phyloP scores from a whole-genome alignment of 371 early-diverging fungal genomes.

The Phascolomyces articulosus region DNA sequence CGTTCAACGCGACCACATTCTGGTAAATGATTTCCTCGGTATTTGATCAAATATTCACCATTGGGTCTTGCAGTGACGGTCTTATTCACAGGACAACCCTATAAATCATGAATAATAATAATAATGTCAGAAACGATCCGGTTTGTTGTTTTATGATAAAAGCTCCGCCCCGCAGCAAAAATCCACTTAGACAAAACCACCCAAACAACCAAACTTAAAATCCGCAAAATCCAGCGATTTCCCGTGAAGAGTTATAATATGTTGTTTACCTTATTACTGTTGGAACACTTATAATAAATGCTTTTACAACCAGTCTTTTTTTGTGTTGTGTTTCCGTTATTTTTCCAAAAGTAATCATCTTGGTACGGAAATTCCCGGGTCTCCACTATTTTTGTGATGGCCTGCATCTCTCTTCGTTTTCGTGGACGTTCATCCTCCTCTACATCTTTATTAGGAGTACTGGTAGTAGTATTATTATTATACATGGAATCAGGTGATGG shows the following conservation, averaged over 20 bases:
- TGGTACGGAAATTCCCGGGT: slow-evolving; percentile 47
- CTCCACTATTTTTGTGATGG: slow-evolving; percentile 57
- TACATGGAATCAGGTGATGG: slow-evolving; percentile 37
- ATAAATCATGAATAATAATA: neutral
- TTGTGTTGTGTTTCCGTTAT: slow-evolving; percentile 60
- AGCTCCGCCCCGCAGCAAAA: slow-evolving; percentile 18
- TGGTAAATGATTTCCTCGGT: slow-evolving; percentile 60
- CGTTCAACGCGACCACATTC: slow-evolving; percentile 56
- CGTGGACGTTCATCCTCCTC: slow-evolving; percentile 30
- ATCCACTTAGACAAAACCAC: neutral
- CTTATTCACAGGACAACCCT: slow-evolving; percentile 65
- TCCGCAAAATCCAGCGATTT: slow-evolving; percentile 19
- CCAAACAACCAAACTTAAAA: slow-evolving; percentile 11
- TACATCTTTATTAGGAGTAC: slow-evolving; percentile 16
- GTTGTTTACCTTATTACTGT: slow-evolving; percentile 37
- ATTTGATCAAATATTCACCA: slow-evolving; percentile 64
- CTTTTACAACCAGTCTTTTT: slow-evolving; percentile 59
- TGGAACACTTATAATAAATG: slow-evolving; percentile 57
- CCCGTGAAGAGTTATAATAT: slow-evolving; percentile 1
- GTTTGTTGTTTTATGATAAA: slow-evolving; percentile 20
- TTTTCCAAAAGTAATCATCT: slow-evolving; percentile 57
- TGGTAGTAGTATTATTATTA: neutral
- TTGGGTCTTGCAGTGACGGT: slow-evolving; percentile 63
- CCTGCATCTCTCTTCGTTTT: slow-evolving; percentile 58
- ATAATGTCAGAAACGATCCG: neutral